phyloP scores from a whole-genome alignment of 2,329 filamentous ascomycete species.

The Penicillium expansum region DNA sequence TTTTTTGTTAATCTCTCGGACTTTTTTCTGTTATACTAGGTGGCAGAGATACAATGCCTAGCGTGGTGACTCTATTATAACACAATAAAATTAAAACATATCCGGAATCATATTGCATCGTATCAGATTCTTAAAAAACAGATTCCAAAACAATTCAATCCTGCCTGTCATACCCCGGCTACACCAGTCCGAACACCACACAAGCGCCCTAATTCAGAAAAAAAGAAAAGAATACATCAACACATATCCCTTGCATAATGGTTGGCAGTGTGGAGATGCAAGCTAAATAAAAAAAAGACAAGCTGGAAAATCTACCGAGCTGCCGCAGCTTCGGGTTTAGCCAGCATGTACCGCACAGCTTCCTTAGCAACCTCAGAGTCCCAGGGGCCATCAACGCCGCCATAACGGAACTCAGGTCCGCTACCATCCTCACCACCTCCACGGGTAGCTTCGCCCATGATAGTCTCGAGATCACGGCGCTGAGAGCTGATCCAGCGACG shows the following conservation, averaged over 20 bases:
- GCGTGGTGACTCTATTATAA: background rate
- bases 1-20: background rate
- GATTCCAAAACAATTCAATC: conserved; percentile 19
- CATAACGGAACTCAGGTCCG: conserved; percentile 46
- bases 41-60: background rate
- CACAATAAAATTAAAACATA: background rate
- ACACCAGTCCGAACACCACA: conserved; percentile 23
- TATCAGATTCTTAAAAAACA: conserved; percentile 1
- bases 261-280: background rate
- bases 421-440: conserved; percentile 54
- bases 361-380: conserved; percentile 60
- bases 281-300: background rate
- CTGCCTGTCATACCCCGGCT: conserved; percentile 20
- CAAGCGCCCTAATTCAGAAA: conserved; percentile 24
- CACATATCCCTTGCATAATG: background rate
- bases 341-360: conserved; percentile 61
- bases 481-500: conserved; percentile 87
- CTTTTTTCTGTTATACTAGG: background rate
- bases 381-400: conserved; percentile 62
- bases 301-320: conserved; percentile 22
- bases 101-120: conserved; percentile 8
- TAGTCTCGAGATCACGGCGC: conserved; percentile 82
- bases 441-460: conserved; percentile 75
- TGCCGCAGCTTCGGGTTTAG: conserved; percentile 43
- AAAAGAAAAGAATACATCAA: conserved; percentile 10